Evolutionary conservation across 768 basidiomycete genomes (phyloP), one percentile per base, ranked within the genome.

Genomic region (Agaricus bisporus): DNA sequence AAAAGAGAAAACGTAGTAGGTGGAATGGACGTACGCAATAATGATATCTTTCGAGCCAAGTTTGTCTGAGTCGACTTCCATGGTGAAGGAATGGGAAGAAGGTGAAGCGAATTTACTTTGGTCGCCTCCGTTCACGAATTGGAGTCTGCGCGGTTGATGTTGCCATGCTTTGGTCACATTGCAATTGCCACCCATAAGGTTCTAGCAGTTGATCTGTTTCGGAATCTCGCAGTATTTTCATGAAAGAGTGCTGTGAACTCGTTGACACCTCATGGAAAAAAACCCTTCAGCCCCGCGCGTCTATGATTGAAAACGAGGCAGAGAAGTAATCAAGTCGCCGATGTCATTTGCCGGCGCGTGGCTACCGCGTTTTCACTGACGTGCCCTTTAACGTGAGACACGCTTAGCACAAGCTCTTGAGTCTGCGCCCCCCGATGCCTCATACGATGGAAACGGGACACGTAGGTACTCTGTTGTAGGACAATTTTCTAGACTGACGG

Each of bases 11-110:
- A 11, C 2, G 18, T 32, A 45, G 28, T 18, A 20, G 8, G 11
- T 18, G 17, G 17, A n/a, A n/a, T 2, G 12, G 6, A 53, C 51
- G 15, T 45, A 57, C 52, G 52, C 51, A 38, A 57, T 54, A 12
- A 57, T 41, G 35, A 49, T 49, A 17, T 54, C 50, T 10, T 20
- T 29, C 17, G 49, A 42, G 9, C n/a, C 18, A 18, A 50, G 28
- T 6, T 15, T 42, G 6, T 32, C 28, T 3, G 15, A 3, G 26
- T 38, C 2, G 10, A 50, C 17, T 6, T 41, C 20, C 41, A 41
- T 43, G 14, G 9, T 20, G 12, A 7, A 5, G n/a, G 8, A 18
- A n/a, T 10, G 18, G 29, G 17, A 17, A 6, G 41, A n/a, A 15
- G 41, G 42, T 41, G 32, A 36, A 20, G 41, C 32, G 2, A 28